Evolutionary conservation across 495 filamentous ascomycete species (phyloP), one percentile per base, ranked within the genome.

Genomic region (Podospora australis): DNA sequence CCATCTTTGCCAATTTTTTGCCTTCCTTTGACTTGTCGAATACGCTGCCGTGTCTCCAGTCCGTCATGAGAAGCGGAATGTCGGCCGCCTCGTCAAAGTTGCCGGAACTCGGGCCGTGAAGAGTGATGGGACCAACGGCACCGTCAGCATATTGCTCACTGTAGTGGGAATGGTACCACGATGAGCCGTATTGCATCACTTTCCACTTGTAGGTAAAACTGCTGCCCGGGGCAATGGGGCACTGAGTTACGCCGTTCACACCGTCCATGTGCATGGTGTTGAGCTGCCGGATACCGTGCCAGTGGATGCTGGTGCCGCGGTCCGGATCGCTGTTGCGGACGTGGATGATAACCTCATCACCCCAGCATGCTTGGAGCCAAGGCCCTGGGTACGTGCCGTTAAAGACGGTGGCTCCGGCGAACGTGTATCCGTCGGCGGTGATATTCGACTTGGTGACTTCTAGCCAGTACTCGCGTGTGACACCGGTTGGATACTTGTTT

Each of bases 91-190:
- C 65, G 44, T 79, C 72, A 43, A 74, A 78, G 46, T 70, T 60
- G 21, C 63, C 69, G 13, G 65, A 70, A 3, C 67, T 59, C 2
- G 75, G 74, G 13, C 74, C 74, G 23, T 68, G 64, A 55, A 77
- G 69, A 40, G 36, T 39, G 10, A 80, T 65, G 3, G 64, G 54
- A 17, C 77, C 77, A n/a, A 67, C 57, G 9, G 73, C 58, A 4
- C 77, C 77, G 49, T 78, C 69, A 36, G 61, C 68, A 39, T 72
- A 72, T 54, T 85, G 80, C 11, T 74, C 58, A 8, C 67, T 69
- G 54, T 75, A 80, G 55, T 85, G 82, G 23, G 66, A 72, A 52
- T 84, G 81, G 44, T 83, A 59, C 80, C 79, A 85, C 4, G 72
- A 67, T 0, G 73, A 73, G 4, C 81, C 82, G 50, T 84, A 83